Base-by-base conservation (phyloP, 1,284 basidiomycete species). In the Ceratobasidium papillatum region DNA sequence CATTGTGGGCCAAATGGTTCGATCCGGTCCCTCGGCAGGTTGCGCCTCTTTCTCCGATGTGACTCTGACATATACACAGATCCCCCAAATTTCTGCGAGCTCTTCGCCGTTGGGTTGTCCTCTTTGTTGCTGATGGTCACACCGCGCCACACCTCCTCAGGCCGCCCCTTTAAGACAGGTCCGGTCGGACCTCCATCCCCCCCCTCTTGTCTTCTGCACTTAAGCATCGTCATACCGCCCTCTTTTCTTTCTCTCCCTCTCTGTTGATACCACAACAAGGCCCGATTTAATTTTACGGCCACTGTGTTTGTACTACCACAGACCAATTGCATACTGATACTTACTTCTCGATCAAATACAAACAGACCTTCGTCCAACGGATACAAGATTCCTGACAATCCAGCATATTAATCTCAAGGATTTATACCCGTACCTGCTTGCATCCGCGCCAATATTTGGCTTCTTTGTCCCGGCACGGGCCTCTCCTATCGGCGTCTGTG, bases 21-120 rank as follows among this genome's bases (percentile, higher is more conserved):
- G 36, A 30, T 25, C 68, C 41, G 34, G n/a, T 2, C 25, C 45
- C 27, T 59, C 69, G 69, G 69, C 69, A 72, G 62, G 36, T 59
- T 49, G 69, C 69, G 69, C 69, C 56, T 59, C 43, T 47, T 68
- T 61, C 34, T 68, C 58, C 56, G 69, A 51, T 62, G 69, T 59
- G 43, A 59, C 69, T 59, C 56, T 72, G 69, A 45, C 54, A 58
- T 51, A 72, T 62, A 43, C 58, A 22, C 45, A 56, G 56, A 19
- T 32, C 68, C 43, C 69, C 41, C 38, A 61, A 61, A 61, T 62
- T 62, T 32, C 69, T 43, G 58, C 45, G 58, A 36, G 56, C 19
- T 49, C 43, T 27, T 61, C 43, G 45, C 43, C 69, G 27, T 51
- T 34, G 32, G 41, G 56, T 27, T 56, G 52, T 22, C 38, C 66